phyloP scores from a whole-genome alignment of 306 rosid species.

The Gillenia trifoliata region DNA sequence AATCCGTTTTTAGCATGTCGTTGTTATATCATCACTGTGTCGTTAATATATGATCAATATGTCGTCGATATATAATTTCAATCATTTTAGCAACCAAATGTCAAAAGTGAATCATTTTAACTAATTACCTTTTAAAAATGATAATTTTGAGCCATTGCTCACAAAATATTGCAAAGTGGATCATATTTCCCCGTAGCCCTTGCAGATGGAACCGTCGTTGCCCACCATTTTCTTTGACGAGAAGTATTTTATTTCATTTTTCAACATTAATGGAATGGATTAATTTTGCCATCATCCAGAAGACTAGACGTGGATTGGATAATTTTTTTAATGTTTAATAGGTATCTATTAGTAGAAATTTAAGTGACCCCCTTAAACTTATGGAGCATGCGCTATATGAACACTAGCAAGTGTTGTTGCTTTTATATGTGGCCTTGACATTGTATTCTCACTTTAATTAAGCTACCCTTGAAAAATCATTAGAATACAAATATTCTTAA shows the following conservation, averaged over 20 bases:
- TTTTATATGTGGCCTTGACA: neutral
- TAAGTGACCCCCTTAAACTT: neutral
- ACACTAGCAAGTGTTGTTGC: neutral
- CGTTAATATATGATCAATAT: no score
- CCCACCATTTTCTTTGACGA: conserved; percentile 3
- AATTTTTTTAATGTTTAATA: neutral
- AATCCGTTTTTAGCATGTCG: no score
- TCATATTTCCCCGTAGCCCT: neutral
- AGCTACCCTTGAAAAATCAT: neutral
- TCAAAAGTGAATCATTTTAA: no score
- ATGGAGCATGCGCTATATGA: neutral
- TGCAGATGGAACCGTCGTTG: conserved; percentile 17
- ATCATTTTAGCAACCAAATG: no score
- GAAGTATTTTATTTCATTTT: neutral
- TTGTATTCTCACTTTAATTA: neutral
- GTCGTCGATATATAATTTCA: no score
- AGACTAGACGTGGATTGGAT: neutral
- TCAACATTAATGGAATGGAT: neutral
- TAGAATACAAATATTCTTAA: neutral
- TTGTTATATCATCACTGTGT: no score
- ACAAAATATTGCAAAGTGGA: neutral
- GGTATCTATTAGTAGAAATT: neutral
- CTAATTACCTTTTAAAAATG: no score
- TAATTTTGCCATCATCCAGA: neutral
- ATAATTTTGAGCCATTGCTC: no score